Evolutionary conservation across 2,329 filamentous ascomycete species (phyloP), one percentile per base, ranked within the genome.

Genomic region (Phaeosphaeria sp.): DNA sequence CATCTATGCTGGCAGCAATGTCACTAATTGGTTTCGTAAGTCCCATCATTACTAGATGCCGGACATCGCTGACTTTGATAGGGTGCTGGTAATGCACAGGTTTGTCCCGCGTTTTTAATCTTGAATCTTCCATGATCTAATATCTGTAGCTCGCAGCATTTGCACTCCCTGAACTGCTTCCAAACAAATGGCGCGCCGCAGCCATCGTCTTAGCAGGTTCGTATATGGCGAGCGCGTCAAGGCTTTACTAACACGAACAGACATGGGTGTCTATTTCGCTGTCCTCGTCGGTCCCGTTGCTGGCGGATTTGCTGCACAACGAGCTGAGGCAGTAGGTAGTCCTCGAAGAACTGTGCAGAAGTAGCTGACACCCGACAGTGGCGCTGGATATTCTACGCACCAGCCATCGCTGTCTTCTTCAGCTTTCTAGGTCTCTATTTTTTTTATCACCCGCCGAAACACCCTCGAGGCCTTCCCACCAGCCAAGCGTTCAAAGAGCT

Each of bases 251-350:
- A 46, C 9, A 4, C 6, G 10, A 17, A 17, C 21, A 46, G 44
- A 71, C 55, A 48, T 53, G n/a, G 68, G 63, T 10, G 77, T 80
- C 15, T 80, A 80, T 48, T 69, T 84, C 53, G 77, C 78, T 1
- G 80, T 83, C 10, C 77, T 83, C 22, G 73, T 83, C 3, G 80
- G 76, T 0, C 81, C 81, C 2, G 78, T 83, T 9, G 79, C 78
- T 10, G 81, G 77, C 17, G 69, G 80, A 17, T 82, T 77, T 61
- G 79, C 76, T 2, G 76, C 73, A 36, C 67, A 78, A 53, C 56
- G 72, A 46, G 73, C 68, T 1, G 71, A 73, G 5, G 62, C 65
- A 46, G 44, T 46, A 7, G 27, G 22, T 43, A 6, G 6, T 18
- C 21, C 27, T 25, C 21, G 11, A 1, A 11, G 27, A 27, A n/a